Conservation (phyloP, 352 stramenopile genomes). For the Pythium grandisporangium region DNA sequence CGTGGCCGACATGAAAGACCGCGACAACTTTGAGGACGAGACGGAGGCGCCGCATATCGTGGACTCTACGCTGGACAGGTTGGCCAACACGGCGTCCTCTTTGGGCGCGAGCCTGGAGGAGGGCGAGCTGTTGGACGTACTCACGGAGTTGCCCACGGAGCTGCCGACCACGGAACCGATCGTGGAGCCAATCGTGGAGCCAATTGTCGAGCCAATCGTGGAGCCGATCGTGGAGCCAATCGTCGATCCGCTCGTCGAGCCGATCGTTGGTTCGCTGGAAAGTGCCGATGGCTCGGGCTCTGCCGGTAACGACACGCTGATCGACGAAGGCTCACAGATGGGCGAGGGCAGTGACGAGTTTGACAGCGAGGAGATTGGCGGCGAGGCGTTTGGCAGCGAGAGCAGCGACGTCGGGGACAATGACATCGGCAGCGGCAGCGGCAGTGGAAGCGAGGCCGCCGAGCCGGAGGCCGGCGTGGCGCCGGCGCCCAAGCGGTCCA, state of each 20-base stretch:
- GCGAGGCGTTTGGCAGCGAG: neutral
- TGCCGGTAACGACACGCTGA: neutral
- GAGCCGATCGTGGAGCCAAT: neutral
- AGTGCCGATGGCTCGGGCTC: neutral
- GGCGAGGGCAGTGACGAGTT: neutral
- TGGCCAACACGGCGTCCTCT: neutral
- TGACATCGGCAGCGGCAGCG: neutral
- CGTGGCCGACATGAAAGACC: neutral
- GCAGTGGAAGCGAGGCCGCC: neutral
- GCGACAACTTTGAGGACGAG: neutral
- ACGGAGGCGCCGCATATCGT: too few species aligned
- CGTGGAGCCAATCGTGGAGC: neutral
- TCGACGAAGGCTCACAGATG: neutral
- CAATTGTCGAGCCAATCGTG: neutral
- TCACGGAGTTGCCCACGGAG: neutral
- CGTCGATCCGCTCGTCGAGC: neutral
- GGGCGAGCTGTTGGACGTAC: neutral
- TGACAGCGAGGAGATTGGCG: neutral
- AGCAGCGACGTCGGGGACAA: constrained; percentile 5
- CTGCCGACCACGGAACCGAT: neutral
- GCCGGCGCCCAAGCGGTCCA: neutral
- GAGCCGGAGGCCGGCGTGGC: neutral
- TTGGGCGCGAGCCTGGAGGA: neutral
- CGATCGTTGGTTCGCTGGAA: neutral
- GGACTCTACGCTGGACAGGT: too few species aligned